Conservation (phyloP, 2,329 filamentous ascomycete species). For the Trichophyton verrucosum region DNA sequence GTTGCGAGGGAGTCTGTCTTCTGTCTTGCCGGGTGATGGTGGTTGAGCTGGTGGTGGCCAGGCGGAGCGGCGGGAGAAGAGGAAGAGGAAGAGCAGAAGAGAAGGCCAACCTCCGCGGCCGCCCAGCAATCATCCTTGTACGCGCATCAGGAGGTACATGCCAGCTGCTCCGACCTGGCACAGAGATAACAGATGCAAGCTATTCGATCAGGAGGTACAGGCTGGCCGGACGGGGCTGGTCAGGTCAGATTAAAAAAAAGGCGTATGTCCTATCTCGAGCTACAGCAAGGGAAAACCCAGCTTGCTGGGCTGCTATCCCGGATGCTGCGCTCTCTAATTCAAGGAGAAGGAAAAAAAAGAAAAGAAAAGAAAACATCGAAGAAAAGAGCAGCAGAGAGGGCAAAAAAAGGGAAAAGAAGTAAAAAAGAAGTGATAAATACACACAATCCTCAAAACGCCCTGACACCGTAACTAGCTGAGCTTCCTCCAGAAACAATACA, state of each 20-base stretch:
- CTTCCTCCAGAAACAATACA: not conserved
- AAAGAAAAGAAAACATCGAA: not conserved
- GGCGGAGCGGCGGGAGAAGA: not conserved
- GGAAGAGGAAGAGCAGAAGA: not conserved
- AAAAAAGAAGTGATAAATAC: not conserved
- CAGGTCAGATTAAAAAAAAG: not conserved
- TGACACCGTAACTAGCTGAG: not conserved
- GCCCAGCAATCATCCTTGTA: conserved; percentile 2
- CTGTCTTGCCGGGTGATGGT: not conserved
- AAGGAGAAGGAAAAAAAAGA: not conserved
- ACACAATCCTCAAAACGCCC: conserved; percentile 2
- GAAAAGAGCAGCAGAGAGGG: not conserved
- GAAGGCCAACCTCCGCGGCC: not conserved
- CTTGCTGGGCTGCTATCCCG: not conserved
- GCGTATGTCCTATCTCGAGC: not conserved
- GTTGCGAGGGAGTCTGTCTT: not conserved
- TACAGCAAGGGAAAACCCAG: not conserved
- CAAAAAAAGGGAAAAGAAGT: not conserved
- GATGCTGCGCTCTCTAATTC: not conserved
- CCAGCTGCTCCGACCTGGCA: not conserved
- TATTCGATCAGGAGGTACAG: not conserved
- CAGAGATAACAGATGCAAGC: not conserved
- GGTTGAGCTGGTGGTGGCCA: not conserved
- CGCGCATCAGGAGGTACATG: not conserved
- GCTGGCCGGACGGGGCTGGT: not conserved